Conservation (phyloP, 1,284 basidiomycete species). For the Cystobasidium sp. region DNA sequence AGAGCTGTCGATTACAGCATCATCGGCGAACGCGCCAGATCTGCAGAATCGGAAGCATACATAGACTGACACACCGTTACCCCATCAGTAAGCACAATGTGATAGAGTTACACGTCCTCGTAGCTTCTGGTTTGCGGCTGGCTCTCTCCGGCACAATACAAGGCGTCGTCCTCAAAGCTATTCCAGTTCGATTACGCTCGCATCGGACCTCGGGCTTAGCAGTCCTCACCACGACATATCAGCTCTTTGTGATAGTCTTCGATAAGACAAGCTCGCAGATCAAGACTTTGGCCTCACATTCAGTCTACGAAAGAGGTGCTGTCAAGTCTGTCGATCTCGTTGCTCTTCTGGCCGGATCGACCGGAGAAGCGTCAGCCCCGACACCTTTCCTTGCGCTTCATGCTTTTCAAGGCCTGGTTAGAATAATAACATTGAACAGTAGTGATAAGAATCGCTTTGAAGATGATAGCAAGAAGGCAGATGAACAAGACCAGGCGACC, state of each 20-base stretch:
- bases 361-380: constrained; percentile 44
- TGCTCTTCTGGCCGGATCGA: constrained; percentile 47
- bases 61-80: not conserved
- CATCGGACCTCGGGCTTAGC: constrained; percentile 41
- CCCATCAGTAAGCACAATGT: constrained; percentile 48
- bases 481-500: not conserved
- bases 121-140: constrained; percentile 10
- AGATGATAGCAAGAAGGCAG: not conserved
- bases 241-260: constrained; percentile 47
- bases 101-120: constrained; percentile 46
- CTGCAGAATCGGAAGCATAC: not conserved
- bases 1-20: constrained; percentile 5
- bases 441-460: not conserved
- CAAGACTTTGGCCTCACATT: constrained; percentile 27
- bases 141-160: constrained; percentile 43
- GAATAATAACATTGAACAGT: constrained; percentile 48
- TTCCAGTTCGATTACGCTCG: constrained; percentile 45
- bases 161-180: constrained; percentile 46
- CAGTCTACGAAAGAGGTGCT: constrained; percentile 22
- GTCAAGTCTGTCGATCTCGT: constrained; percentile 46
- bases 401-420: constrained; percentile 51
- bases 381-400: constrained; percentile 47
- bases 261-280: constrained; percentile 19
- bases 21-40: not conserved
- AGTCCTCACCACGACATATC: constrained; percentile 50